Conservation (phyloP, 257 asterid genomes). For the Knoxia roxburghii region DNA sequence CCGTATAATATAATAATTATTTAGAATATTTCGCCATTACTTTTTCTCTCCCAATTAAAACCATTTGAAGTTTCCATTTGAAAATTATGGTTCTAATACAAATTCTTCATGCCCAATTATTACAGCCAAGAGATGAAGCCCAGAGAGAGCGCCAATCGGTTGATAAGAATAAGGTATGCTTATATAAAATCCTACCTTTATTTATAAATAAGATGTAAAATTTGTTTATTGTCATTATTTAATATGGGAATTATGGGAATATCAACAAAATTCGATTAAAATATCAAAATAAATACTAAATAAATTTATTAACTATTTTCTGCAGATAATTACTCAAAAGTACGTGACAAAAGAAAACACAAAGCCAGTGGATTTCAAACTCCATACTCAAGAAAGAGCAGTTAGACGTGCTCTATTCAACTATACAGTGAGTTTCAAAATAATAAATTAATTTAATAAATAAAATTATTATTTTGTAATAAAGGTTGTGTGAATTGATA, state of each 20-base stretch:
- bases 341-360: constrained; percentile 52
- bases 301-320: not conserved
- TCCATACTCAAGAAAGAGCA: constrained; percentile 77
- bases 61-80: too few relatives aligned
- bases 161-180: constrained; percentile 22
- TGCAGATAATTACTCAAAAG: constrained; percentile 34
- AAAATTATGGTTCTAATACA: not conserved
- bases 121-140: constrained; percentile 28
- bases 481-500: too few relatives aligned
- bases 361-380: constrained; percentile 53
- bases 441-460: too few relatives aligned
- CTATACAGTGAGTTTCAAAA: constrained; percentile 44
- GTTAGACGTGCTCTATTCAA: constrained; percentile 57
- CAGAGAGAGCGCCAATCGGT: constrained; percentile 17
- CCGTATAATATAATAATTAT: too few relatives aligned
- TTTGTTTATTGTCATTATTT: too few relatives aligned
- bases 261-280: not conserved
- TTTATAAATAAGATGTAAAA: too few relatives aligned
- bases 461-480: too few relatives aligned
- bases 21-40: too few relatives aligned
- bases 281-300: not conserved
- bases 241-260: not conserved
- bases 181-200: too few relatives aligned
- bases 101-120: constrained; percentile 1
- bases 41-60: too few relatives aligned